Evolutionary conservation across 805 yeast species (phyloP), one percentile per base, ranked within the genome.

Genomic region (Wilhelminamyces savonicus): DNA sequence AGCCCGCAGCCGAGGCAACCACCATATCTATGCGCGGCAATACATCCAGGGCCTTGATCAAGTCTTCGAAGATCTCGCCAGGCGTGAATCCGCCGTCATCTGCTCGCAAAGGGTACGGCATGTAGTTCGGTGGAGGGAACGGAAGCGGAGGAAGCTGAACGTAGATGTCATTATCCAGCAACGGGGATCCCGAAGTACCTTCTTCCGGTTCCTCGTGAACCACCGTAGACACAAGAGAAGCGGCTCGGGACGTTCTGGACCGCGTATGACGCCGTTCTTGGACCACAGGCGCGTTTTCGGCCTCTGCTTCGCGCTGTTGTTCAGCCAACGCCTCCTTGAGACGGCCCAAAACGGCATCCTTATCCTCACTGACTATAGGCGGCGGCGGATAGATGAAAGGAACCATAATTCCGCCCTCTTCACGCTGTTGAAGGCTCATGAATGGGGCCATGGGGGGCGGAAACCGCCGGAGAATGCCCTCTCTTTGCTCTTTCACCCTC

Each of bases 351-450:
- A n/a, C n/a, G n/a, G n/a, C n/a, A n/a, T n/a, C n/a, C n/a, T n/a
- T n/a, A n/a, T n/a, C n/a, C n/a, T n/a, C n/a, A n/a, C n/a, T n/a
- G n/a, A n/a, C n/a, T n/a, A n/a, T n/a, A n/a, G 69, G 69, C 4
- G 69, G 63, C 8, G 67, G 61, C 2, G 71, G 71, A 36, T 43
- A 64, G 5, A 64, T 58, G 35, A 64, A 62, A 9, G 71, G 71
- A 7, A 64, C 55, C 67, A 62, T 60, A 2, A 62, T 46, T 0
- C 69, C 68, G 12, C 36, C 39, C 8, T 12, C 20, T n/a, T n/a
- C n/a, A n/a, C n/a, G n/a, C n/a, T n/a, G n/a, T n/a, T n/a, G n/a
- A n/a, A n/a, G n/a, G n/a, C n/a, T n/a, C n/a, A n/a, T n/a, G n/a
- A n/a, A n/a, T n/a, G n/a, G 23, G 13, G 23, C 7, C 23, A 12